These are phyloP conservation scores for Kuraishia floccosa DNA, from an alignment of 805 yeast species.

Conservation along the genomic window DNA sequence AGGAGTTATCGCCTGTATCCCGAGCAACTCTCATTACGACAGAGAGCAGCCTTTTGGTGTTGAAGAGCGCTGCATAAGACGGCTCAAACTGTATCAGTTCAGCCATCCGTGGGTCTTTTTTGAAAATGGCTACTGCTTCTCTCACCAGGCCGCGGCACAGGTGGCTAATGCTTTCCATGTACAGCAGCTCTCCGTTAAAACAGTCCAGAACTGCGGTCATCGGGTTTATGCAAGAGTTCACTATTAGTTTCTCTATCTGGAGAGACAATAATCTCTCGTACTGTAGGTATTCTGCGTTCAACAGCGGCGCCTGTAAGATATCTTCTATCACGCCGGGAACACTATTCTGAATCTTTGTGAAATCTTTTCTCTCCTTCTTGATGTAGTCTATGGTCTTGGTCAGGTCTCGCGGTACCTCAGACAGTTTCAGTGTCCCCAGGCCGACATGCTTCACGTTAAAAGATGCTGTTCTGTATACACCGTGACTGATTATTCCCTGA, in stretches of 20 bases:
- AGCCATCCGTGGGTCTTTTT: neutral
- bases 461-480: conserved; percentile 45
- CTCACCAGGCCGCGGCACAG: conserved; percentile 28
- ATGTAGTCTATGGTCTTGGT: neutral
- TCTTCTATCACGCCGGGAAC: conserved; percentile 10
- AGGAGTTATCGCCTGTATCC: conserved; percentile 44
- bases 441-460: conserved; percentile 61
- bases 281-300: conserved; percentile 18
- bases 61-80: conserved; percentile 12
- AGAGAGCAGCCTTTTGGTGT: conserved; percentile 20
- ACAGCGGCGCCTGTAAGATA: conserved; percentile 13
- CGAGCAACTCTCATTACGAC: conserved; percentile 26
- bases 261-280: conserved; percentile 35
- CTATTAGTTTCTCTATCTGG: conserved; percentile 67
- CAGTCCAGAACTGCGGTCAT: conserved; percentile 71
- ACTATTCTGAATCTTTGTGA: conserved; percentile 7
- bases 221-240: conserved; percentile 80
- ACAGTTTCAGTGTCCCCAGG: conserved; percentile 46
- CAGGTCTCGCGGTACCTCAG: conserved; percentile 36
- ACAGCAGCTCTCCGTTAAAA: conserved; percentile 61
- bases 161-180: conserved; percentile 19
- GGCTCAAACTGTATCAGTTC: conserved; percentile 6
- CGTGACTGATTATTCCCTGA: conserved; percentile 79
- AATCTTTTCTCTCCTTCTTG: conserved; percentile 3
- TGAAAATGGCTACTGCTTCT: conserved; percentile 33